phyloP scores from a whole-genome alignment of 805 yeast species.

The Kodamaea kakaduensis region DNA sequence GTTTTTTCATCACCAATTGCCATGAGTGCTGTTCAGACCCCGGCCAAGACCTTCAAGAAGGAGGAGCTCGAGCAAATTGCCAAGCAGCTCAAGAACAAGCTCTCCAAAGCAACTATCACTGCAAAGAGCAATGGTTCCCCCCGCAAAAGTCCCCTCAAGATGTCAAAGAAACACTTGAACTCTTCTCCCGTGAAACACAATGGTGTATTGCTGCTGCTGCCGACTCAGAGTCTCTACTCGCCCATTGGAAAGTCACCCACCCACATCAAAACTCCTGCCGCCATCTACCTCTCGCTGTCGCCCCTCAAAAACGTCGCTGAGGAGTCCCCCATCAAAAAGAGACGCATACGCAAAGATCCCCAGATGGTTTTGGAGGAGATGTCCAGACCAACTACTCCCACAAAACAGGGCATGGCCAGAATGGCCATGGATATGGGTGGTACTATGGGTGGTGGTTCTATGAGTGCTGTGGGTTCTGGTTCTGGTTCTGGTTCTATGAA shows the following conservation, averaged over 20 bases:
- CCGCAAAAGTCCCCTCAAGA: conserved; percentile 29
- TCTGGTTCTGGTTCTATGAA: too few species aligned
- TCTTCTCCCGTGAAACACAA: conserved; percentile 16
- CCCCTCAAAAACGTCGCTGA: conserved; percentile 26
- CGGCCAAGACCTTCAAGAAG: conserved; percentile 33
- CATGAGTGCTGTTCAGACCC: background rate
- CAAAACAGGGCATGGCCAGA: conserved; percentile 14
- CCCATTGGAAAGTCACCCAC: conserved; percentile 40
- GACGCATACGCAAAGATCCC: conserved; percentile 10
- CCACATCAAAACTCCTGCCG: conserved; percentile 34
- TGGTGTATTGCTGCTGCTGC: conserved; percentile 17
- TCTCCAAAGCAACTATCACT: conserved; percentile 41
- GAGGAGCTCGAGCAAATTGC: conserved; percentile 45
- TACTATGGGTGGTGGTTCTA: background rate
- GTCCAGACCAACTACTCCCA: conserved; percentile 26
- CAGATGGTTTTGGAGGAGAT: conserved; percentile 31
- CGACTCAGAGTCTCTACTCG: conserved; percentile 33
- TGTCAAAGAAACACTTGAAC: conserved; percentile 22
- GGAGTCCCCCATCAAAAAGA: conserved; percentile 35
- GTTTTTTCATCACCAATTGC: conserved; percentile 2
- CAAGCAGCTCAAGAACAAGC: conserved; percentile 37
- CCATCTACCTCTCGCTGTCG: conserved; percentile 32
- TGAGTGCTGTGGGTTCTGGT: too few species aligned
- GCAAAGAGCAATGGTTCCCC: conserved; percentile 30
- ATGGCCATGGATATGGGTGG: conserved; percentile 13